These are phyloP conservation scores for Claviceps sp. DNA, from an alignment of 2,329 filamentous ascomycete species.

Conservation along the genomic window DNA sequence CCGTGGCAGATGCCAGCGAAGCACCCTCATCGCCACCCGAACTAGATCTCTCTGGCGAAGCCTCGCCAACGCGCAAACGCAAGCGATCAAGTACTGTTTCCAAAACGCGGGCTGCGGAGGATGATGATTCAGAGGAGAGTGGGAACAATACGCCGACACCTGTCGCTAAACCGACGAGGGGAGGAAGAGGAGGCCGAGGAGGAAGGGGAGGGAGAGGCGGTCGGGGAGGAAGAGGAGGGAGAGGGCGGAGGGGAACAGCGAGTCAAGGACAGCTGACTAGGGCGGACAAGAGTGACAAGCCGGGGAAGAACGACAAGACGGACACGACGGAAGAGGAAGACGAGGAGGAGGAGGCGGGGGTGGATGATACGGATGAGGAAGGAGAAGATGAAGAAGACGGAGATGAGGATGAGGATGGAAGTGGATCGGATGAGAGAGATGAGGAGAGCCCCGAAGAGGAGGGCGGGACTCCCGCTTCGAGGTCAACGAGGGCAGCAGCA, in stretches of 20 bases:
- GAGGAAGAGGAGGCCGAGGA: constrained; percentile 5
- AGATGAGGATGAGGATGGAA: constrained; percentile 20
- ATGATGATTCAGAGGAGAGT: constrained; percentile 34
- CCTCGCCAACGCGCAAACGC: constrained; percentile 26
- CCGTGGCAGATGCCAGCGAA: constrained; percentile 32
- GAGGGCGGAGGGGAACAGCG: constrained; percentile 30
- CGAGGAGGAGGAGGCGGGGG: constrained; percentile 17
- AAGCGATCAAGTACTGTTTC: constrained; percentile 28
- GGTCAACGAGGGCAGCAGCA: constrained; percentile 10
- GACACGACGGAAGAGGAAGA: constrained; percentile 21
- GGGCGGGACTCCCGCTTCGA: constrained; percentile 23
- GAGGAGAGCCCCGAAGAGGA: constrained; percentile 11
- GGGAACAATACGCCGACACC: constrained; percentile 27
- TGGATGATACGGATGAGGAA: background rate
- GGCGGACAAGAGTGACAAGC: constrained; percentile 13
- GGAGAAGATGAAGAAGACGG: constrained; percentile 18
- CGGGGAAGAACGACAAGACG: constrained; percentile 16
- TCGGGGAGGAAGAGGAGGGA: constrained; percentile 13
- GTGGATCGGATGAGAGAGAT: constrained; percentile 13
- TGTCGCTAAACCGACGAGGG: constrained; percentile 24
- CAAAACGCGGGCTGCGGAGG: constrained; percentile 28
- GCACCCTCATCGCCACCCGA: constrained; percentile 32
- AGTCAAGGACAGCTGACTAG: constrained; percentile 24
- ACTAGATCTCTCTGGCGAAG: constrained; percentile 25
- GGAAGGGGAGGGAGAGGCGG: background rate